A percentile compares a stretch with the other conserved stretches of the same genome.
phyloP scores from a whole-genome alignment of 1,284 basidiomycete genomes.

The Paramarasmius palmivorus region DNA sequence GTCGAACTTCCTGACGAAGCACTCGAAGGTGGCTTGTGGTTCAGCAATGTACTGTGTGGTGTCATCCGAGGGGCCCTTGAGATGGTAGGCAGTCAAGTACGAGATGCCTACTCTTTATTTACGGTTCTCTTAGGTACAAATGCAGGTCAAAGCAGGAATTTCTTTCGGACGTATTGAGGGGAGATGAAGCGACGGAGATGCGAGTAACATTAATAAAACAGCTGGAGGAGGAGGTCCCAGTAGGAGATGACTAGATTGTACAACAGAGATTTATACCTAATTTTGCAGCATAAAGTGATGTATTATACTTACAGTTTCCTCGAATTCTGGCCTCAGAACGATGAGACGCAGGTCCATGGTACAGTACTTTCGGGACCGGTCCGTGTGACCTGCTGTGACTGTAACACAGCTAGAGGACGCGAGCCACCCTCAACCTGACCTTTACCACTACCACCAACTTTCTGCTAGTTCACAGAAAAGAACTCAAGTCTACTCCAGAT shows the following conservation, averaged over 20 bases:
- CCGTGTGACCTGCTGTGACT: too few species aligned
- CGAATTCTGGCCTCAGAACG: too few species aligned
- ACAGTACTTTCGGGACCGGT: too few species aligned
- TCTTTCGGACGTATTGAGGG: conserved; percentile 86
- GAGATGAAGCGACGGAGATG: conserved; percentile 95
- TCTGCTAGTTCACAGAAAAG: too few species aligned
- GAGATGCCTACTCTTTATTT: conserved; percentile 14
- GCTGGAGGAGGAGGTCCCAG: conserved; percentile 91
- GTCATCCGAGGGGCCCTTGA: conserved; percentile 92
- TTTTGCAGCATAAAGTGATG: too few species aligned
- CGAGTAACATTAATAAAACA: conserved; percentile 89
- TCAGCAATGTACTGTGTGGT: conserved; percentile 94
- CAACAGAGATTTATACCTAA: too few species aligned
- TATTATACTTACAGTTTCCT: too few species aligned
- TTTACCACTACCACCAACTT: too few species aligned
- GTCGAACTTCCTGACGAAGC: conserved; percentile 96
- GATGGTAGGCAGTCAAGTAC: conserved; percentile 68
- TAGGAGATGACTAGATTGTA: conserved; percentile 67
- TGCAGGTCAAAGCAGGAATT: conserved; percentile 94
- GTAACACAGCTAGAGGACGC: too few species aligned
- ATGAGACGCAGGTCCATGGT: too few species aligned
- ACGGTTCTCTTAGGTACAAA: conserved; percentile 73
- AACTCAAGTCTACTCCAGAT: too few species aligned
- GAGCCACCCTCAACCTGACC: too few species aligned
- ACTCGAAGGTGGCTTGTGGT: conserved; percentile 92